A percentile compares a stretch with the other conserved stretches of the same genome.
Conservation (phyloP, 768 basidiomycete species). For the Lactarius hatsudake region DNA sequence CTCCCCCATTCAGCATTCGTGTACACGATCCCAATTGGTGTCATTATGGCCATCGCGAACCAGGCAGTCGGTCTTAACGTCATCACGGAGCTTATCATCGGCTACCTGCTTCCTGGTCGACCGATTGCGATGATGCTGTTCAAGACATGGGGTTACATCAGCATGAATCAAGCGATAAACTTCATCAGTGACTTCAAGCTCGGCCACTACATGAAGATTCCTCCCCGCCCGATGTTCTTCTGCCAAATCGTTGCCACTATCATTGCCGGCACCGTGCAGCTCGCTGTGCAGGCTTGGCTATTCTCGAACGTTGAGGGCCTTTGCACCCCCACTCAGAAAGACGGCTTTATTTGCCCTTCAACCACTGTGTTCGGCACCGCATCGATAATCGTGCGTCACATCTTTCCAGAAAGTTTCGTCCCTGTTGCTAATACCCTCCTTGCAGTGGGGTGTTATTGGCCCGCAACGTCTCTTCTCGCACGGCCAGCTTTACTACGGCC, state of each 20-base stretch:
- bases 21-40: conserved; percentile 74
- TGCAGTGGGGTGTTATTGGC: conserved; percentile 10
- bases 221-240: conserved; percentile 69
- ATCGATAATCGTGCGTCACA: conserved; percentile 1
- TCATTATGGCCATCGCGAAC: conserved; percentile 78
- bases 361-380: conserved; percentile 50
- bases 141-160: conserved; percentile 79
- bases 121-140: conserved; percentile 84
- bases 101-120: conserved; percentile 78
- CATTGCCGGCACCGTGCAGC: conserved; percentile 62
- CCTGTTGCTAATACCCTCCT: background rate
- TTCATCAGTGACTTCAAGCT: conserved; percentile 80
- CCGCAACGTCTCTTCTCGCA: background rate
- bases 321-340: conserved; percentile 50
- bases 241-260: conserved; percentile 49
- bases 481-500: conserved; percentile 26
- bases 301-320: conserved; percentile 32
- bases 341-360: background rate
- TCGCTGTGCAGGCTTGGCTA: conserved; percentile 57
- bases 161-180: conserved; percentile 60
- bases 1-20: conserved; percentile 38
- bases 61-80: conserved; percentile 71
- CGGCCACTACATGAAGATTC: conserved; percentile 69
- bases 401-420: too few species aligned
- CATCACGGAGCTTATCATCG: conserved; percentile 77